Base-by-base conservation (phyloP, 345 rosid species). In the Bretschneidera sinensis region DNA sequence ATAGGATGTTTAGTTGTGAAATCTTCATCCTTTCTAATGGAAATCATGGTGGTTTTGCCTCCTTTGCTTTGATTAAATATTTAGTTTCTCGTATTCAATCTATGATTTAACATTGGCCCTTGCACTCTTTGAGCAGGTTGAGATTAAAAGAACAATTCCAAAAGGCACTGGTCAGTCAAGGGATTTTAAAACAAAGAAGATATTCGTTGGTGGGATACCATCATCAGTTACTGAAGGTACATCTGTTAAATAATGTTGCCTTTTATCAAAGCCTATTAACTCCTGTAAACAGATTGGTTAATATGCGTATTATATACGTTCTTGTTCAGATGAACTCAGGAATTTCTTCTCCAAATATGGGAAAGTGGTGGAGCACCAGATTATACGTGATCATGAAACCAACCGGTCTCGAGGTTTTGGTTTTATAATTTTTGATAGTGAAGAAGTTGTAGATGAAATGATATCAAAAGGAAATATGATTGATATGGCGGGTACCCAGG, bases 201-300 rank as follows among this genome's bases (percentile, higher is more conserved):
- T 90, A 62, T 90, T 90, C 74, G 86, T 92, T 49, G 97, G 98
- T 62, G 98, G 98, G 52, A 90, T 89, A 43, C 98, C 97, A 39
- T 66, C 92, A 0, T 31, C 81, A 21, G 80, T 87, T 47, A 83
- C 91, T 2, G 96, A 85, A 78, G 98, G 95, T 89, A 75, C 19
- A 62, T 5, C 50, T 15, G 51, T 35, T 9, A 43, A 13, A 54
- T n/a, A n/a, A n/a, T n/a, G n/a, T 17, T 48, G 5, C 51, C 50
- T 51, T 65, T 0, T 17, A 19, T 18, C 45, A 54, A 14, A 31
- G 17, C 22, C 19, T 68, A 20, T 49, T 23, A 21, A 59, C 21
- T 48, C 22, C 22, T 48, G 11, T 39, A 5, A 5, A 39, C 10
- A 39, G 6, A 4, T 19, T 0, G 52, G 53, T 64, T 22, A 60